Evolutionary conservation across 805 yeast genomes (phyloP).

Genomic region (Candida montana): DNA sequence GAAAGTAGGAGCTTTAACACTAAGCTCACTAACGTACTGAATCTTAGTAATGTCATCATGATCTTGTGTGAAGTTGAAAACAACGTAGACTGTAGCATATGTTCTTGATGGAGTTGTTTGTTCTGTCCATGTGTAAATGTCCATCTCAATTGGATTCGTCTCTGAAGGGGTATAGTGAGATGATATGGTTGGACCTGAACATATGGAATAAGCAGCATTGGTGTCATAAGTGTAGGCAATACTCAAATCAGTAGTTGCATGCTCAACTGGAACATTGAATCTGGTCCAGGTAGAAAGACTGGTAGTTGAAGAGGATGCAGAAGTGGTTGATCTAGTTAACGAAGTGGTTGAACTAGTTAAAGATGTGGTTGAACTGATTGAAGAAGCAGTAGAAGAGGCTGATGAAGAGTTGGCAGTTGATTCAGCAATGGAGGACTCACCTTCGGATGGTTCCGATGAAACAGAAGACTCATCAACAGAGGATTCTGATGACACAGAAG

Average conservation of each 20-base stretch:
- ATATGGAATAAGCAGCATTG: too few relatives aligned
- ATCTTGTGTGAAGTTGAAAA: slow-evolving; percentile 1
- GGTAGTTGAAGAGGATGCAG: background rate
- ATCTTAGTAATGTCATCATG: background rate
- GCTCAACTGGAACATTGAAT: background rate
- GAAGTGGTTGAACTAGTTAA: background rate
- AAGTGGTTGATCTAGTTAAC: background rate
- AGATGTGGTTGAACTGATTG: background rate
- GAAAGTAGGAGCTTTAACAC: background rate
- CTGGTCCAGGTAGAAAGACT: background rate
- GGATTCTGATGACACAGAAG: background rate
- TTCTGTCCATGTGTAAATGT: background rate
- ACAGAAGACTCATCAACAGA: background rate
- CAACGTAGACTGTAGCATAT: background rate
- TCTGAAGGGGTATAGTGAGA: background rate
- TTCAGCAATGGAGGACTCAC: too few relatives aligned
- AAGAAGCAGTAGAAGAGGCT: background rate
- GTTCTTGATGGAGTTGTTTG: background rate
- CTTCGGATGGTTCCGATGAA: background rate
- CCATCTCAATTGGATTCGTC: background rate
- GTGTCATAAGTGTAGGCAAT: background rate
- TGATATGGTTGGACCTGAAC: background rate
- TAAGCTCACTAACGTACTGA: background rate
- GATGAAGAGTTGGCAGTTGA: background rate
- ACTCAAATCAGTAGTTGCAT: background rate